phyloP scores from a whole-genome alignment of 1,284 basidiomycete genomes.

The Cutaneotrichosporon daszewskae region DNA sequence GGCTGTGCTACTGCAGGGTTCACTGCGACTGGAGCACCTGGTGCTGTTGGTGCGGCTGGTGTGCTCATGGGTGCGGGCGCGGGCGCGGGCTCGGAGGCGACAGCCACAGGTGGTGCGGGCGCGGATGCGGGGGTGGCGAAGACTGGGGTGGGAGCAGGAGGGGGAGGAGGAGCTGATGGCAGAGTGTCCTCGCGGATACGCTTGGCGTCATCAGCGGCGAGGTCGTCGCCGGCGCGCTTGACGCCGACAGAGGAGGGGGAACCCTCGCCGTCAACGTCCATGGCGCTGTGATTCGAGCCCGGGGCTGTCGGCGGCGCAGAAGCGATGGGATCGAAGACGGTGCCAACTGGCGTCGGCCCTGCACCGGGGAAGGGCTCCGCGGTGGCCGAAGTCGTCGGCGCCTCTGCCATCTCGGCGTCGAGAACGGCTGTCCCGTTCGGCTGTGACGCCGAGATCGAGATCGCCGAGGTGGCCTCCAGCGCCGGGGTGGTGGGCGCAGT shows the following conservation, averaged over 20 bases:
- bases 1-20: slow-evolving; percentile 9
- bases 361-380: slow-evolving; percentile 9
- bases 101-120: slow-evolving; percentile 4
- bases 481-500: slow-evolving; percentile 2
- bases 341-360: slow-evolving; percentile 11
- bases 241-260: slow-evolving; percentile 16
- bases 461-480: neutral
- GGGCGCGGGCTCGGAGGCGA: neutral
- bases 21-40: slow-evolving; percentile 1
- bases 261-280: slow-evolving; percentile 30
- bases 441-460: neutral
- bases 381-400: slow-evolving; percentile 4
- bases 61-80: slow-evolving; percentile 4
- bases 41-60: slow-evolving; percentile 5
- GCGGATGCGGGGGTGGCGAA: neutral
- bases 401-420: neutral
- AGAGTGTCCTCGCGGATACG: slow-evolving; percentile 27
- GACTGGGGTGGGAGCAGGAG: neutral
- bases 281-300: neutral
- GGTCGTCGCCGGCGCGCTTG: slow-evolving; percentile 36
- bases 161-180: neutral
- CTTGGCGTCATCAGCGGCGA: slow-evolving; percentile 31
- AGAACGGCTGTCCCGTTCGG: slow-evolving; percentile 1
- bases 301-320: neutral
- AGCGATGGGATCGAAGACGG: slow-evolving; percentile 13